A percentile compares a stretch with the other conserved stretches of the same genome.
phyloP scores from a whole-genome alignment of 2,329 filamentous ascomycete species.

The Monilinia aucupariae region DNA sequence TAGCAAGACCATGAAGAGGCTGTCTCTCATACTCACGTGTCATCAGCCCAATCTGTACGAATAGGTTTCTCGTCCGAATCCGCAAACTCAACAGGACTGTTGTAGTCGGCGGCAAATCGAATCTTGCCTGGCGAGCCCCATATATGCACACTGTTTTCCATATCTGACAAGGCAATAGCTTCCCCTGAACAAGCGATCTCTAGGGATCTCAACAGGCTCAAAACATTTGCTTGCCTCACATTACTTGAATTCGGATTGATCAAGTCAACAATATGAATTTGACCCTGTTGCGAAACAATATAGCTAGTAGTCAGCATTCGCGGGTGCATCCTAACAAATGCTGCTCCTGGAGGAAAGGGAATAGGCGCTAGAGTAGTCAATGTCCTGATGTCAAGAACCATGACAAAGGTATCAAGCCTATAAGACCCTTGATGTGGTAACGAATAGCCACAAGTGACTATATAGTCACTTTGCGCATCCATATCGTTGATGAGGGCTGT shows the following conservation, averaged over 20 bases:
- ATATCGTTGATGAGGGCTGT: slow-evolving; percentile 88
- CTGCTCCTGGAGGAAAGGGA: slow-evolving; percentile 84
- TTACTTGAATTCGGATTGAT: slow-evolving; percentile 69
- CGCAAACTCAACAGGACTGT: slow-evolving; percentile 60
- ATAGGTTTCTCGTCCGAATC: slow-evolving; percentile 49
- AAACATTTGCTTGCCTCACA: slow-evolving; percentile 59
- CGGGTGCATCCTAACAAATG: slow-evolving; percentile 94
- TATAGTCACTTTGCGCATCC: slow-evolving; percentile 91
- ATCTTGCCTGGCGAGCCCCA: slow-evolving; percentile 67
- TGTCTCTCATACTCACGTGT: slow-evolving; percentile 51
- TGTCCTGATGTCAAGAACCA: slow-evolving; percentile 93
- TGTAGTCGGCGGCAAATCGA: slow-evolving; percentile 65
- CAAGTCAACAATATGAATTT: slow-evolving; percentile 92
- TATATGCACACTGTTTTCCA: slow-evolving; percentile 59
- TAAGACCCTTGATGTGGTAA: slow-evolving; percentile 71
- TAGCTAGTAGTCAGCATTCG: slow-evolving; percentile 93
- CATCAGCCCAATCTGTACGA: slow-evolving; percentile 55
- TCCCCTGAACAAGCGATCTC: slow-evolving; percentile 68
- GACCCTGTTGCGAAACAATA: slow-evolving; percentile 83
- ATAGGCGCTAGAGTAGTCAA: slow-evolving; percentile 84
- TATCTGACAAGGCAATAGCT: slow-evolving; percentile 61
- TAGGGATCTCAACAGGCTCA: slow-evolving; percentile 55
- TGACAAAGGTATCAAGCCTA: slow-evolving; percentile 87
- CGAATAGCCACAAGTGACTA: slow-evolving; percentile 93
- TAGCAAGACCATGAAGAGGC: not conserved